phyloP scores from a whole-genome alignment of 345 rosid genomes.

The Salix viminalis region DNA sequence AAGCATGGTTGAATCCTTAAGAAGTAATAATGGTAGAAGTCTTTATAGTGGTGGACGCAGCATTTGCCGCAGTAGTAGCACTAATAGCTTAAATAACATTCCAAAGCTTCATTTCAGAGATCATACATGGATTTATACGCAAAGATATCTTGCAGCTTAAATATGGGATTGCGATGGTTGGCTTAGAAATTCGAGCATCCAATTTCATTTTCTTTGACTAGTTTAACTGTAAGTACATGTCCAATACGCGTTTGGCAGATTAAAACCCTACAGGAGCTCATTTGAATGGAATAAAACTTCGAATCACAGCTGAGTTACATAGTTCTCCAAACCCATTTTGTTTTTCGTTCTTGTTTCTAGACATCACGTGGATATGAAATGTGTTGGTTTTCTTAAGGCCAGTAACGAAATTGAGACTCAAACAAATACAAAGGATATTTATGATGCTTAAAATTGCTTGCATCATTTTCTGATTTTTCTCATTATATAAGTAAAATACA shows the following conservation, averaged over 20 bases:
- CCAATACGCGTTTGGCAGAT: neutral
- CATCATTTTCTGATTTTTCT: too few relatives aligned
- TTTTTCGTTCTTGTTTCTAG: neutral
- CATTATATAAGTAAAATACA: too few relatives aligned
- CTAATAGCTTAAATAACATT: slow-evolving; percentile 25
- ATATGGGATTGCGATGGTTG: neutral
- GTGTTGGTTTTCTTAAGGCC: too few relatives aligned
- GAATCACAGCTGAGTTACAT: neutral
- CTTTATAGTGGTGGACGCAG: slow-evolving; percentile 5
- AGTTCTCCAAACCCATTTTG: neutral
- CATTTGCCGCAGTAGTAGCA: slow-evolving; percentile 33
- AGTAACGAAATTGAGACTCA: too few relatives aligned
- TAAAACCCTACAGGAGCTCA: neutral
- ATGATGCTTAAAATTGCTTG: too few relatives aligned
- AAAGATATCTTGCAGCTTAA: slow-evolving; percentile 33
- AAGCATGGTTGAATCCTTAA: slow-evolving; percentile 29
- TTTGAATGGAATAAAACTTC: neutral
- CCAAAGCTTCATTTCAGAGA: slow-evolving; percentile 40
- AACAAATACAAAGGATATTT: too few relatives aligned
- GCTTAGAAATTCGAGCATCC: neutral
- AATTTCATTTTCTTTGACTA: neutral
- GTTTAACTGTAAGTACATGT: neutral
- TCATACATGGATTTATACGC: slow-evolving; percentile 39
- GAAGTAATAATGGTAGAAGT: slow-evolving; percentile 9
- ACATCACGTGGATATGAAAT: neutral